Percentiles rank a stretch among this genome's conserved stretches.
Evolutionary conservation across 495 filamentous ascomycete genomes (phyloP).

Genomic region (Penicillium psychrofluorescens): DNA sequence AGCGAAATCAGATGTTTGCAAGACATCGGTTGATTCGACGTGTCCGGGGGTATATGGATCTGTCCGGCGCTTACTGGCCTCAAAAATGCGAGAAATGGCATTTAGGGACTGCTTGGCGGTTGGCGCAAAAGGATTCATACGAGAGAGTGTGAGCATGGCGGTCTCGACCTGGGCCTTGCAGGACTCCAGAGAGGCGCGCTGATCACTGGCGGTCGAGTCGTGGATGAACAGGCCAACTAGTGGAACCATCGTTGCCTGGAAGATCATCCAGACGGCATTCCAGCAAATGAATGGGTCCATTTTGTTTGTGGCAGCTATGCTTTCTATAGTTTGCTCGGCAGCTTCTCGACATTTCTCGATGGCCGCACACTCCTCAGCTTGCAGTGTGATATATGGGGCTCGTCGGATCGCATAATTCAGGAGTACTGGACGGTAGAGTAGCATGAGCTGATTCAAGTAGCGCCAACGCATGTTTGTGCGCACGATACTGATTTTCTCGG

Average conservation of each 20-base stretch:
- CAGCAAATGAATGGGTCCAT: slow-evolving; percentile 68
- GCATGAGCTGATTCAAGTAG: slow-evolving; percentile 64
- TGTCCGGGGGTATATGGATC: neutral
- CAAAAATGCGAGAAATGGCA: slow-evolving; percentile 57
- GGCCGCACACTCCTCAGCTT: slow-evolving; percentile 54
- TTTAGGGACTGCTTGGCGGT: slow-evolving; percentile 56
- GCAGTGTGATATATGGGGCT: slow-evolving; percentile 39
- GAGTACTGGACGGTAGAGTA: slow-evolving; percentile 61
- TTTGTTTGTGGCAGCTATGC: slow-evolving; percentile 51
- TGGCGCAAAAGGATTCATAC: slow-evolving; percentile 56
- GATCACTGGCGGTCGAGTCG: slow-evolving; percentile 26
- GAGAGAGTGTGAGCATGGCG: slow-evolving; percentile 55
- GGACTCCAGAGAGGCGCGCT: slow-evolving; percentile 36
- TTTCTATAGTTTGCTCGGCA: slow-evolving; percentile 56
- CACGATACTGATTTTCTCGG: slow-evolving; percentile 55
- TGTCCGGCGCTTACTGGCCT: slow-evolving; percentile 31
- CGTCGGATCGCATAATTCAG: slow-evolving; percentile 58
- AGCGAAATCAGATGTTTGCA: neutral
- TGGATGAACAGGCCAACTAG: slow-evolving; percentile 51
- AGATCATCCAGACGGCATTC: slow-evolving; percentile 70
- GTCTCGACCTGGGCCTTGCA: slow-evolving; percentile 48
- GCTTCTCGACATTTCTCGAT: slow-evolving; percentile 57
- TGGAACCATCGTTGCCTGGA: slow-evolving; percentile 69
- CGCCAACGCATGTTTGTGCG: slow-evolving; percentile 70
- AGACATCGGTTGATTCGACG: neutral